Evolutionary conservation across 352 stramenopile species (phyloP), one percentile per base, ranked within the genome.

Genomic region (Globisporangium spiculum): DNA sequence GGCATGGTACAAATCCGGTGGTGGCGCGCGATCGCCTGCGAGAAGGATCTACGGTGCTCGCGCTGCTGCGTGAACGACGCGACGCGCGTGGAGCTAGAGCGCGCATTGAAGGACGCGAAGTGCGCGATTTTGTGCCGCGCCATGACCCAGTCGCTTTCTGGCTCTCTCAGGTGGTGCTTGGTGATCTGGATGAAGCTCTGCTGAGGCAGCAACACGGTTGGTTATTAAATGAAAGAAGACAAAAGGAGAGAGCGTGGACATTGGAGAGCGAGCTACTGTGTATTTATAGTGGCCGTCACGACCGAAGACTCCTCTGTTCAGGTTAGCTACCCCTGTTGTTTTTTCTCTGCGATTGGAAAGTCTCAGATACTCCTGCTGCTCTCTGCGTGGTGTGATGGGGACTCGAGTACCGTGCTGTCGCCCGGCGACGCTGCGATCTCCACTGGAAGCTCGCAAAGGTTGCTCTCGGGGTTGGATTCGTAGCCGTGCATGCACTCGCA

Each of bases 401-500:
- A 26, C 53, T 46, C 46, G 30, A 67, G 30, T 3, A 27, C n/a
- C 6, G 41, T 20, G 16, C 18, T 50, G 41, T 50, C 41, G 2
- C 41, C 6, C 16, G 41, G 41, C 18, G 53, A 67, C 8, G 50
- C 16, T 30, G 62, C n/a, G 20, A 20, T n/a, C 36, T 53, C 52
- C 48, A 56, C 41, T 41, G 24, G 41, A 8, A 69, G 67, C 12
- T 88, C 75, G n/a, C 80, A 89, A 41, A 27, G 63, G 20, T 55
- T 72, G 4, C 64, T 75, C 26, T 63, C 22, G 26, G 55, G 34
- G 34, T 79, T 82, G 3, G 74, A 50, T 26, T 78, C 71, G 56
- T 79, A 91, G 1, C 75, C 79, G 12, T 48, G 63, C 9, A 78
- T 64, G 53, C 81, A 87, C 64, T 85, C 81, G 59, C 81, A 89